Evolutionary conservation across 2,329 filamentous ascomycete genomes (phyloP), one percentile per base, ranked within the genome.

Genomic region (Raffaelea ambrosiae): DNA sequence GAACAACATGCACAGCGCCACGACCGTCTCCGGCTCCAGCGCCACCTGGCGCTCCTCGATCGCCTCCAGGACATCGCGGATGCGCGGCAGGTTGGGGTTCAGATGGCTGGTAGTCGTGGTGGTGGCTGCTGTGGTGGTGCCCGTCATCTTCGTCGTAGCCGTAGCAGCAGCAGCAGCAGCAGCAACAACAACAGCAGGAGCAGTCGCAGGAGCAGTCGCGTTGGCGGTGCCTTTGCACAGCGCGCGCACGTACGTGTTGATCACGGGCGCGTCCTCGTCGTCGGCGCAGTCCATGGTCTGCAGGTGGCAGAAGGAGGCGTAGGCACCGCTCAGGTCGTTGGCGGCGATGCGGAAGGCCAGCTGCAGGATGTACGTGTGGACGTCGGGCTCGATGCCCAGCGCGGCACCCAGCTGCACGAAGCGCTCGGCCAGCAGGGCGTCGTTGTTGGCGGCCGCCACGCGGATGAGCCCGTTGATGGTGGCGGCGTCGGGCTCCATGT

Each of bases 401-500:
- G 83, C 79, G 40, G 76, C 62, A 2, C 82, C 81, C 11, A 96
- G 66, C 2, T 76, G 67, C 42, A 88, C 72, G 53, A 90, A 85
- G 13, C 87, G 76, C 59, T 90, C 82, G 5, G 86, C 87, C 41
- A 86, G 69, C 55, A 86, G 80, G 0, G 81, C 73, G 56, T 94
- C 83, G 11, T 82, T 72, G 47, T 76, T 74, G n/a, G 78, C 76
- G 10, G 88, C 82, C 14, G 88, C 86, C 49, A 83, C 81, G 46
- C 79, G 75, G 18, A 97, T 74, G 22, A 97, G 72, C 5, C 71
- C 68, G 59, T 97, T 95, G 57, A 97, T 81, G 5, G 85, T 88
- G 3, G 74, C 66, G 7, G 81, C 81, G 47, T 87, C 83, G 0
- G 88, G 79, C 7, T 69, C 63, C 3, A 74, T 51, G 18, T 40